These are phyloP conservation scores for Opeltia flavorubescens DNA, from an alignment of 495 filamentous ascomycete species.

Conservation along the genomic window DNA sequence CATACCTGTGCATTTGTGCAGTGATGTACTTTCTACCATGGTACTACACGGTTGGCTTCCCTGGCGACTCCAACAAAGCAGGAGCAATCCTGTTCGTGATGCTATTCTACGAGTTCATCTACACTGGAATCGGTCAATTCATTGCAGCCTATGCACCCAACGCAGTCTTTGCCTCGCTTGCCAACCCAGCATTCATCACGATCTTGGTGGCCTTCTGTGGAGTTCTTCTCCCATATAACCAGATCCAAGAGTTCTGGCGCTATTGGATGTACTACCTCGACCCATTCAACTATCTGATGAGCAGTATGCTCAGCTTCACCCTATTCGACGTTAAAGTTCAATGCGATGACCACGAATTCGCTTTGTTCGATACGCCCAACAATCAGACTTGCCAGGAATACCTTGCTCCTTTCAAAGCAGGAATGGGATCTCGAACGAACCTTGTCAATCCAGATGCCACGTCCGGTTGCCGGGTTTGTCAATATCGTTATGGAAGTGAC, in stretches of 20 bases:
- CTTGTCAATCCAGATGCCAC: conserved; percentile 32
- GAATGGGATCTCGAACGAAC: conserved; percentile 19
- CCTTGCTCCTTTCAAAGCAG: conserved; percentile 20
- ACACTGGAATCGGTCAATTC: conserved; percentile 29
- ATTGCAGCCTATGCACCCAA: conserved; percentile 43
- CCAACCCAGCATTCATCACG: conserved; percentile 49
- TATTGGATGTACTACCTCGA: conserved; percentile 58
- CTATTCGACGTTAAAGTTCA: conserved; percentile 29
- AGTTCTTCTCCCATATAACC: conserved; percentile 41
- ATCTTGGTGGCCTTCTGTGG: conserved; percentile 52
- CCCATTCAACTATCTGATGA: conserved; percentile 50
- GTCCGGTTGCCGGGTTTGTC: conserved; percentile 25
- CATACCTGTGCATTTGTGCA: conserved; percentile 48
- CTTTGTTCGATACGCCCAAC: conserved; percentile 35
- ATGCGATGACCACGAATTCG: conserved; percentile 34
- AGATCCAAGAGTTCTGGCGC: conserved; percentile 44
- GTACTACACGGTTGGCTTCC: conserved; percentile 45
- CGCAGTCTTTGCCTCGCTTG: conserved; percentile 37
- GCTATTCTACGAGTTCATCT: conserved; percentile 33
- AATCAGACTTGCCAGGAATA: conserved; percentile 37
- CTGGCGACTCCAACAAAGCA: conserved; percentile 26
- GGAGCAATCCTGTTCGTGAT: conserved; percentile 33
- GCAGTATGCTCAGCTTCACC: conserved; percentile 33
- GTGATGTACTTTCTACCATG: conserved; percentile 44
- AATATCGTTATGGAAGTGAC: conserved; percentile 25